Percentiles rank a stretch among this genome's conserved stretches.
Evolutionary conservation across 495 filamentous ascomycete species (phyloP).

Genomic region (Xylaria intraflava): DNA sequence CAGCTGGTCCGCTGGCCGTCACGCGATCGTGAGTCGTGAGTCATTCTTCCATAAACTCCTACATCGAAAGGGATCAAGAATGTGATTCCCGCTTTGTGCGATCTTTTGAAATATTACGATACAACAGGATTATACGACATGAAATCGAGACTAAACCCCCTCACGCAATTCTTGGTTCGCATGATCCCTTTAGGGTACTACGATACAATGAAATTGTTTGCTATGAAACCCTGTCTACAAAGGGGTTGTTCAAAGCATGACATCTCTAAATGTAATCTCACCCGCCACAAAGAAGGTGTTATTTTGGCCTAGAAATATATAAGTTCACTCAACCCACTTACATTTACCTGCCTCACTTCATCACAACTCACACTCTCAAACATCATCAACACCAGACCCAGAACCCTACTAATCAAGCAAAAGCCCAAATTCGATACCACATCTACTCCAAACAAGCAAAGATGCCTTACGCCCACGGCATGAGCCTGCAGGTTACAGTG

Average conservation of each 20-base stretch:
- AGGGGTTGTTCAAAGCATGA: no score
- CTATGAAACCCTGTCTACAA: background rate
- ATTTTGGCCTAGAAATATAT: background rate
- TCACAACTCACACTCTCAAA: background rate
- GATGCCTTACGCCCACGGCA: background rate
- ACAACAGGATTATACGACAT: no score
- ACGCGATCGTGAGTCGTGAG: no score
- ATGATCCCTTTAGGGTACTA: no score
- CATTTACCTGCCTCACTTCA: background rate
- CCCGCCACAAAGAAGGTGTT: background rate
- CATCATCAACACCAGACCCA: background rate
- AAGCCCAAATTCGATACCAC: background rate
- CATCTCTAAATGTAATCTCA: background rate
- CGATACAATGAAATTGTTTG: background rate
- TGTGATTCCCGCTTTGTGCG: no score
- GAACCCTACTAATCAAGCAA: background rate
- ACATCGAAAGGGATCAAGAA: no score
- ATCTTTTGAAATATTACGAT: no score
- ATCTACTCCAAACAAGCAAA: background rate
- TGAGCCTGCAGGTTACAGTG: constrained; percentile 37
- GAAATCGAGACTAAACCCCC: no score
- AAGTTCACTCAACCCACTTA: background rate
- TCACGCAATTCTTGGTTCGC: no score
- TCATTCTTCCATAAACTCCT: no score
- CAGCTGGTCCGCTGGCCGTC: no score